Conservation (phyloP, 768 basidiomycete species). For the Hericium rajendrae region DNA sequence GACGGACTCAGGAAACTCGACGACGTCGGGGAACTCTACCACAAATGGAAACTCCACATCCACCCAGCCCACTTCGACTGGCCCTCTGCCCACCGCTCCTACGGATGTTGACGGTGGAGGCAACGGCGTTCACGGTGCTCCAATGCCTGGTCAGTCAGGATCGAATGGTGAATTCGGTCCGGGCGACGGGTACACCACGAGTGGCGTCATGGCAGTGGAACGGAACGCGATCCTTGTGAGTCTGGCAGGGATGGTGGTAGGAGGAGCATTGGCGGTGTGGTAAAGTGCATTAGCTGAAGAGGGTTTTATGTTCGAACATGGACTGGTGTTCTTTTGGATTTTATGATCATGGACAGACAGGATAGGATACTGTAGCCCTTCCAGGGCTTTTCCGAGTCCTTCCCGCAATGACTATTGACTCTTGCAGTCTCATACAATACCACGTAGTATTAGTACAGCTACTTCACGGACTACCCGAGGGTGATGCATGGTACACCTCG, state of each 20-base stretch:
- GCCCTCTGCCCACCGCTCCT: slow-evolving; percentile 52
- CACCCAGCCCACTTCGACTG: slow-evolving; percentile 27
- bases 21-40: slow-evolving; percentile 16
- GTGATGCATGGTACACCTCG: too few species aligned
- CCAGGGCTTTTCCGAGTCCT: neutral
- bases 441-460: neutral
- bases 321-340: slow-evolving; percentile 3
- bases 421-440: neutral
- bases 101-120: slow-evolving; percentile 46
- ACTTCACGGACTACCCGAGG: neutral
- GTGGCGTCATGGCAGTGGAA: slow-evolving; percentile 34
- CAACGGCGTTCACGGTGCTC: slow-evolving; percentile 36
- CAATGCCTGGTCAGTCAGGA: slow-evolving; percentile 44
- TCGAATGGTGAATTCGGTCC: slow-evolving; percentile 50
- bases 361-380: too few species aligned
- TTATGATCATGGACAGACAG: too few species aligned
- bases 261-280: slow-evolving; percentile 7
- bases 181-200: slow-evolving; percentile 54
- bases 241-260: slow-evolving; percentile 30
- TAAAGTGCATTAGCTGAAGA: slow-evolving; percentile 5
- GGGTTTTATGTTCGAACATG: neutral
- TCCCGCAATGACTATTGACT: neutral
- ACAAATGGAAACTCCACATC: slow-evolving; percentile 17
- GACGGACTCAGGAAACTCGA: slow-evolving; percentile 10
- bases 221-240: slow-evolving; percentile 35